Conservation (phyloP, 2,329 filamentous ascomycete genomes). For the Sclerotinia nivalis region DNA sequence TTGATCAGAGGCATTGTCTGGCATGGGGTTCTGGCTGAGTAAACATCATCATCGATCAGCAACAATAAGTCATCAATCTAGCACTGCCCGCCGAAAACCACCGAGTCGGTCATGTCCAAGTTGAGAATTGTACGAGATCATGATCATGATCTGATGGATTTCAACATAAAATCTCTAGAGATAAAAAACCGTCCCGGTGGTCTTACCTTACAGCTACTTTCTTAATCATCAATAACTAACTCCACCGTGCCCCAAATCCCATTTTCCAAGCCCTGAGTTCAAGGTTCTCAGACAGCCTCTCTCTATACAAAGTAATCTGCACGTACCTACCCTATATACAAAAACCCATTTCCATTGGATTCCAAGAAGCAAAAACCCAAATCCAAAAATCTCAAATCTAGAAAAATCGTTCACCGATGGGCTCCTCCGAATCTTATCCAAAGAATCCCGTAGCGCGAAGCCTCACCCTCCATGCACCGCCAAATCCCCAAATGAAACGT, state of each 20-base stretch:
- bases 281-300: background rate
- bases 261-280: background rate
- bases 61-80: conserved; percentile 9
- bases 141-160: background rate
- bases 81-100: conserved; percentile 15
- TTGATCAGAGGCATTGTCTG: background rate
- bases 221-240: background rate
- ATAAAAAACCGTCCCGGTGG: background rate
- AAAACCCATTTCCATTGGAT: background rate
- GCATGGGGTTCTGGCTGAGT: conserved; percentile 12
- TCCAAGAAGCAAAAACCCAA: background rate
- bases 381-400: background rate
- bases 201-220: background rate
- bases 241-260: background rate
- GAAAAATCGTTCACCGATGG: background rate
- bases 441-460: background rate
- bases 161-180: background rate
- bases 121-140: background rate
- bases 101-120: background rate
- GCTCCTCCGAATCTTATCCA: background rate
- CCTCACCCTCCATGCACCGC: background rate
- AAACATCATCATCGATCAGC: conserved; percentile 17
- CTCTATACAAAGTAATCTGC: background rate
- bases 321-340: too few species aligned
- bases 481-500: conserved; percentile 14